These are phyloP conservation scores for Giardia duodenalis DNA, from an alignment of 208 protist species.

Conservation along the genomic window DNA sequence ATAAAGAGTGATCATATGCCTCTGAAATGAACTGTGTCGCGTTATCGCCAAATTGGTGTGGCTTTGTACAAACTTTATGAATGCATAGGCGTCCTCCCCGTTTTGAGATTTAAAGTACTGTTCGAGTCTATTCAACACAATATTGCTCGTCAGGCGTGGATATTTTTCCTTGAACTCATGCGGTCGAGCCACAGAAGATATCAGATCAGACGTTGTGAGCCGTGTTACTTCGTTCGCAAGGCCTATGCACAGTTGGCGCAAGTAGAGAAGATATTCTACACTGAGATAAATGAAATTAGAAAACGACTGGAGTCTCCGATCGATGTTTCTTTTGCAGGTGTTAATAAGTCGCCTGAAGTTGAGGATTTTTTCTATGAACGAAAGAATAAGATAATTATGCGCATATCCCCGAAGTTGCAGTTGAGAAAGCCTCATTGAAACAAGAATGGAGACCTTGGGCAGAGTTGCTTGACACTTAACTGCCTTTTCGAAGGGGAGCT, in stretches of 20 bases:
- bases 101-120: background rate
- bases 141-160: background rate
- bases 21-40: background rate
- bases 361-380: background rate
- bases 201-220: background rate
- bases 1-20: background rate
- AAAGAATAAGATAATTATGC: background rate
- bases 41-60: background rate
- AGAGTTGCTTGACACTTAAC: background rate
- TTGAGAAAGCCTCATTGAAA: background rate
- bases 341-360: background rate
- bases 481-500: background rate
- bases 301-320: background rate
- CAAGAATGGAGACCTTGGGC: background rate
- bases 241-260: background rate
- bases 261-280: background rate
- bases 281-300: background rate
- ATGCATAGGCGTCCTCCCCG: background rate
- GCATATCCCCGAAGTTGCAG: background rate
- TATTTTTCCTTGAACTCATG: background rate
- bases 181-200: background rate
- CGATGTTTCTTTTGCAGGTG: background rate
- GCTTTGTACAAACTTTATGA: background rate
- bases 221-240: background rate
- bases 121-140: background rate